These are phyloP conservation scores for Quercus mongolica DNA, from an alignment of 306 rosid species.

Conservation along the genomic window DNA sequence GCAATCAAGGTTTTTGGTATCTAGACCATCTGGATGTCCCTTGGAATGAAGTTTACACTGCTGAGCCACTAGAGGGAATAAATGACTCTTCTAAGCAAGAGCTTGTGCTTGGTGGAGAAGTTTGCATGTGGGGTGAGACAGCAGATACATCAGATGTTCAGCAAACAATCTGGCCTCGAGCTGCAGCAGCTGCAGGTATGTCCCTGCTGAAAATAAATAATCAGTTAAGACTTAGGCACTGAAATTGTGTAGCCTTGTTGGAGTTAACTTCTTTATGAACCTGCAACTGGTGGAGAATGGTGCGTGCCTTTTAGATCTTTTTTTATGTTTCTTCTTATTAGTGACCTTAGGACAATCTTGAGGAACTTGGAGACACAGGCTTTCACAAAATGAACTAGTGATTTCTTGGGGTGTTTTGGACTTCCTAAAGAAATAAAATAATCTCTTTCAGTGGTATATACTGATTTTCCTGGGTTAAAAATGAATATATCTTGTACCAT, in stretches of 20 bases:
- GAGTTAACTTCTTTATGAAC: neutral
- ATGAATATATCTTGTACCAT: too few species aligned
- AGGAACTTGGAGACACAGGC: too few species aligned
- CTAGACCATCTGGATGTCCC: constrained; percentile 96
- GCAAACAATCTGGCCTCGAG: constrained; percentile 99
- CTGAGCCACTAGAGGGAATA: constrained; percentile 88
- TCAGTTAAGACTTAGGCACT: neutral
- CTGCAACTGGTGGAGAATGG: neutral
- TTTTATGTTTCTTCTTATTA: too few species aligned
- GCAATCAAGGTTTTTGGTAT: constrained; percentile 96
- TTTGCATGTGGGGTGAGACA: constrained; percentile 94
- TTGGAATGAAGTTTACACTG: constrained; percentile 64
- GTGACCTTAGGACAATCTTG: too few species aligned
- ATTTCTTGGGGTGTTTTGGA: too few species aligned
- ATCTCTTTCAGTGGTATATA: too few species aligned
- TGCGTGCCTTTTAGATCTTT: too few species aligned
- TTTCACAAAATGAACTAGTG: too few species aligned
- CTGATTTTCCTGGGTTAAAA: too few species aligned
- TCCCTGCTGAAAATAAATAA: neutral
- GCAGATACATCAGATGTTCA: constrained; percentile 82
- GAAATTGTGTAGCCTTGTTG: neutral
- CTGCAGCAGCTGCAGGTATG: constrained; percentile 98
- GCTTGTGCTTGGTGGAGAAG: constrained; percentile 95
- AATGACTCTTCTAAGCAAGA: constrained; percentile 44
- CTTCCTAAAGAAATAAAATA: too few species aligned